These are phyloP conservation scores for Pseudopithomyces chartarum DNA, from an alignment of 2,329 filamentous ascomycete genomes.

Conservation along the genomic window DNA sequence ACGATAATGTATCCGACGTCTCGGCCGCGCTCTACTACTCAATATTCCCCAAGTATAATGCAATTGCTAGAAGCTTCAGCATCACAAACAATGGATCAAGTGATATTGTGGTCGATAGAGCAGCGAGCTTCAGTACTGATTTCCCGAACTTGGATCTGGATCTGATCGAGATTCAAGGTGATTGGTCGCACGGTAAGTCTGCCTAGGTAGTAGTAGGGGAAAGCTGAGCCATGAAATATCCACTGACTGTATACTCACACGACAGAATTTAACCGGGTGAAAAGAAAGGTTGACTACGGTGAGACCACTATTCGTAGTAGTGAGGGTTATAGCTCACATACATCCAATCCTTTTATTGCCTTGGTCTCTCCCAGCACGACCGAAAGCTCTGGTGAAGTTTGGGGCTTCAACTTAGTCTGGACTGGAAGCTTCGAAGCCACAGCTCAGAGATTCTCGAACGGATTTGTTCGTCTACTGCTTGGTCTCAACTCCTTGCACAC, in stretches of 20 bases:
- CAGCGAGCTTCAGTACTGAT: constrained; percentile 67
- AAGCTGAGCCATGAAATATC: too few relatives aligned
- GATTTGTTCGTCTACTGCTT: constrained; percentile 63
- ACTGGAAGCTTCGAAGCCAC: constrained; percentile 66
- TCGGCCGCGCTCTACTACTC: constrained; percentile 66
- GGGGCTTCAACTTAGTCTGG: constrained; percentile 69
- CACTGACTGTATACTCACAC: too few relatives aligned
- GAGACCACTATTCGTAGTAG: constrained; percentile 61
- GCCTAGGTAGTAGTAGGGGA: too few relatives aligned
- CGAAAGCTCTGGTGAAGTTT: constrained; percentile 65
- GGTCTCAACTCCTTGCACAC: constrained; percentile 66
- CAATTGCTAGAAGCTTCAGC: constrained; percentile 64
- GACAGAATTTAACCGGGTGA: constrained; percentile 56
- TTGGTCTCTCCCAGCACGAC: constrained; percentile 63
- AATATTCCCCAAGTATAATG: constrained; percentile 65
- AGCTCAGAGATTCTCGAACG: constrained; percentile 67
- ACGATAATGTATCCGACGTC: constrained; percentile 63
- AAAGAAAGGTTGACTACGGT: constrained; percentile 62
- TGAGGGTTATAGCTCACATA: constrained; percentile 66
- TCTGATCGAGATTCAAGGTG: constrained; percentile 66
- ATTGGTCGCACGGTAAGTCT: constrained; percentile 59
- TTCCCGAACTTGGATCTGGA: constrained; percentile 65
- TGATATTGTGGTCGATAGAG: constrained; percentile 60
- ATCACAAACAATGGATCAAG: constrained; percentile 63
- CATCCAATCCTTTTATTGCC: constrained; percentile 68